Conservation (phyloP, 148 eudicot species). For the Chenopodium berlandieri region DNA sequence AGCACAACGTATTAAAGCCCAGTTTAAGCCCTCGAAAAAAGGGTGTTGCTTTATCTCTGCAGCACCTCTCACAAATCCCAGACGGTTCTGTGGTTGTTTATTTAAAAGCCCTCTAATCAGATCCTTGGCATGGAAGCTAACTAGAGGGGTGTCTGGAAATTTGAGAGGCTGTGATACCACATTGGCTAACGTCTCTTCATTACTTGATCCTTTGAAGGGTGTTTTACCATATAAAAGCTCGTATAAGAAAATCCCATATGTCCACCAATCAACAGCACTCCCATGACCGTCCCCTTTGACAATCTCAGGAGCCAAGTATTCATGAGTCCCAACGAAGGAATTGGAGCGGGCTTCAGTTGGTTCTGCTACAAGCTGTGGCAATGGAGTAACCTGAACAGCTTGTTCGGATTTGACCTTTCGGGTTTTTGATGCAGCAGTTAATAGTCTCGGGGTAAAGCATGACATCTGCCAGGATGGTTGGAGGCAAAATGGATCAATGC, state of each 20-base stretch:
- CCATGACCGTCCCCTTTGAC: conserved; percentile 91
- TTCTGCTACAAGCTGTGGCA: conserved; percentile 71
- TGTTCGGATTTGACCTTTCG: conserved; percentile 53
- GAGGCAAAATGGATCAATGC: conserved; percentile 76
- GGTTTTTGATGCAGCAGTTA: conserved; percentile 40
- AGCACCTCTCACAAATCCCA: conserved; percentile 72
- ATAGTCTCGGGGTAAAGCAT: conserved; percentile 64
- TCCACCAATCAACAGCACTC: conserved; percentile 98
- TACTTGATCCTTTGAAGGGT: conserved; percentile 71
- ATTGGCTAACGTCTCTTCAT: conserved; percentile 64
- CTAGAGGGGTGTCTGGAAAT: conserved; percentile 57
- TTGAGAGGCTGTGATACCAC: conserved; percentile 51
- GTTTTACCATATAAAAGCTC: conserved; percentile 79
- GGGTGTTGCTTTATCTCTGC: conserved; percentile 72
- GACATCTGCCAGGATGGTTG: conserved; percentile 72
- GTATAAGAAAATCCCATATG: conserved; percentile 63
- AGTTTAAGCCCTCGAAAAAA: conserved; percentile 75
- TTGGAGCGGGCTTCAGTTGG: conserved; percentile 76
- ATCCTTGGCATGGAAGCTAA: conserved; percentile 65
- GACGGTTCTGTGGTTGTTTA: conserved; percentile 62
- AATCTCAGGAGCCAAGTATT: conserved; percentile 87
- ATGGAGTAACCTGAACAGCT: conserved; percentile 41
- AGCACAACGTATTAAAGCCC: conserved; percentile 77
- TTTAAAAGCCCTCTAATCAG: conserved; percentile 54
- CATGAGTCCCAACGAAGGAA: conserved; percentile 94